Evolutionary conservation across 2,329 filamentous ascomycete species (phyloP).

Genomic region (Fusarium armeniacum): DNA sequence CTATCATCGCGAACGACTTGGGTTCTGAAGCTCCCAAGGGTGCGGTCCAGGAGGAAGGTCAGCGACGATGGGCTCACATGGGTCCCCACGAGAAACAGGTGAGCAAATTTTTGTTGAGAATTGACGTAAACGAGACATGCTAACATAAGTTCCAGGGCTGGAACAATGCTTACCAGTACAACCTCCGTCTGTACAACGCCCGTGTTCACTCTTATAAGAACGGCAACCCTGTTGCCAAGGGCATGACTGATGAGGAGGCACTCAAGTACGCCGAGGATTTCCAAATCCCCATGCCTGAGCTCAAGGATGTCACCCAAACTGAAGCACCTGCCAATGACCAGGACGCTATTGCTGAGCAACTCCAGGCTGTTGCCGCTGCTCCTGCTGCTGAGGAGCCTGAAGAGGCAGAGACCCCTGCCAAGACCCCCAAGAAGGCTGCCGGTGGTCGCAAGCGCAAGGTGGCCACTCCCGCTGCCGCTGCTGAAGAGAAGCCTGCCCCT

Average conservation of each 20-base stretch:
- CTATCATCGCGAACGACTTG: slow-evolving; percentile 84
- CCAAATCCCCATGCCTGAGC: slow-evolving; percentile 66
- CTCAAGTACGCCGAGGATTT: slow-evolving; percentile 71
- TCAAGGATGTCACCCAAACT: slow-evolving; percentile 59
- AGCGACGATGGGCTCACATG: slow-evolving; percentile 87
- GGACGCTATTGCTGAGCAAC: slow-evolving; percentile 71
- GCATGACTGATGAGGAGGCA: slow-evolving; percentile 73
- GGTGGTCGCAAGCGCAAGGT: slow-evolving; percentile 70
- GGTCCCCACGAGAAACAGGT: slow-evolving; percentile 76
- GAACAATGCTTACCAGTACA: slow-evolving; percentile 77
- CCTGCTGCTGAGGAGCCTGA: slow-evolving; percentile 58
- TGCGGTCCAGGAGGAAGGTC: slow-evolving; percentile 89
- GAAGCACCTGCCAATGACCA: slow-evolving; percentile 61
- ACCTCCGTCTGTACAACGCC: slow-evolving; percentile 75
- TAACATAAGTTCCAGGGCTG: slow-evolving; percentile 60
- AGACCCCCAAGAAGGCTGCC: slow-evolving; percentile 71
- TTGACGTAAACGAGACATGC: background rate
- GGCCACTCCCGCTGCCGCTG: slow-evolving; percentile 60
- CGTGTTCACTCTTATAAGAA: slow-evolving; percentile 75
- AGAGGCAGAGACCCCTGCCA: slow-evolving; percentile 62
- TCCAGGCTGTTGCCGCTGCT: slow-evolving; percentile 60
- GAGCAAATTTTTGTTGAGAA: slow-evolving; percentile 40
- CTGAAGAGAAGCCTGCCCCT: slow-evolving; percentile 60
- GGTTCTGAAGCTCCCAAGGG: slow-evolving; percentile 83
- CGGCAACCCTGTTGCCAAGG: slow-evolving; percentile 70